A percentile compares a stretch with the other conserved stretches of the same genome.
These are phyloP conservation scores for Diplodia seriata DNA, from an alignment of 2,329 filamentous ascomycete species.

Conservation along the genomic window DNA sequence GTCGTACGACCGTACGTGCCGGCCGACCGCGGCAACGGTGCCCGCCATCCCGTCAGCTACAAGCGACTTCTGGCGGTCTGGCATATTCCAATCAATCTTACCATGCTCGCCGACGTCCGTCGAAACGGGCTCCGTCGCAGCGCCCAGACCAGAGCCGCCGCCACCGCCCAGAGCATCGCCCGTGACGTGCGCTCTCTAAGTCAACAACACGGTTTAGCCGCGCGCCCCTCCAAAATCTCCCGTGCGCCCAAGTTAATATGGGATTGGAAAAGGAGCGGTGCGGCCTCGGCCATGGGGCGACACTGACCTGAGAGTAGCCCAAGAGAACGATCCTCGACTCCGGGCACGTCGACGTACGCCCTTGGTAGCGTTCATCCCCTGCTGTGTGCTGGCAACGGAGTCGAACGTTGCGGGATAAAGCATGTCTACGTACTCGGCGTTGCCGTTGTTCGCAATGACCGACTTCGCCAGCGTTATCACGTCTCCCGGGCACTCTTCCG, in stretches of 20 bases:
- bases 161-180: slow-evolving; percentile 29
- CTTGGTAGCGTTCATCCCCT: slow-evolving; percentile 23
- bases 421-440: slow-evolving; percentile 27
- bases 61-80: slow-evolving; percentile 20
- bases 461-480: slow-evolving; percentile 24
- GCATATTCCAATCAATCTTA: slow-evolving; percentile 24
- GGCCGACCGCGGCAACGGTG: slow-evolving; percentile 24
- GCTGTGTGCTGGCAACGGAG: not conserved
- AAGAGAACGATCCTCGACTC: slow-evolving; percentile 21
- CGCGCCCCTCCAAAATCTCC: slow-evolving; percentile 24
- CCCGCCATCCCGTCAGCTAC: slow-evolving; percentile 5
- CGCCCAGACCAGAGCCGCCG: slow-evolving; percentile 24
- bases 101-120: slow-evolving; percentile 26
- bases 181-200: slow-evolving; percentile 30
- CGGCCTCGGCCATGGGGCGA: slow-evolving; percentile 16
- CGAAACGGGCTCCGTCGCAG: slow-evolving; percentile 28
- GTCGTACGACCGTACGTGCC: slow-evolving; percentile 29
- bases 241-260: slow-evolving; percentile 26
- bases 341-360: slow-evolving; percentile 26
- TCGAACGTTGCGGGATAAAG: slow-evolving; percentile 19
- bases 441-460: slow-evolving; percentile 25
- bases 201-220: slow-evolving; percentile 29
- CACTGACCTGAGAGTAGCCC: slow-evolving; percentile 28
- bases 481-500: slow-evolving; percentile 27
- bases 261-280: slow-evolving; percentile 28